Evolutionary conservation across 1,139 yeast genomes (phyloP), one percentile per base, ranked within the genome.

Genomic region (Yarrowia galli): DNA sequence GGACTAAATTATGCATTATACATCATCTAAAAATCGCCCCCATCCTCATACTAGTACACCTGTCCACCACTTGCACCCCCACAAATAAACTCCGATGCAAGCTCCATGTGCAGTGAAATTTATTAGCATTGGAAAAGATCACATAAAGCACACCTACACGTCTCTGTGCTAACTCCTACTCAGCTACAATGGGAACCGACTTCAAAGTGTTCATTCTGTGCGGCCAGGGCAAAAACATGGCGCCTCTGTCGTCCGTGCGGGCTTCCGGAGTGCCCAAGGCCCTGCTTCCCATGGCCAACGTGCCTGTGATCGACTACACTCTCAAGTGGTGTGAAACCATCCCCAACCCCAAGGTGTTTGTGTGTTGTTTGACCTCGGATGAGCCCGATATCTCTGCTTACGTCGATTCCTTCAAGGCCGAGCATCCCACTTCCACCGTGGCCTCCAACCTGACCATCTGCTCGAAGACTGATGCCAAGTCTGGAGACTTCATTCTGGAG

Each of bases 281-380:
- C 0, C 80, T 93, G 68, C 79, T 96, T 66, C 98, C 99, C 2
- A 83, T 96, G 54, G 98, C 96, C 18, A 93, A 93, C 77, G 84
- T 85, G 73, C 97, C 98, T n/a, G 88, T 95, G 91, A 81, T 96
- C 63, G 89, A 89, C 72, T 90, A 92, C 75, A 96, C 91, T 3
- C 82, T 96, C 60, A 93, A 90, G 72, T 96, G 98, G 98, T 92
- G 98, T 81, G 92, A 89, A 74, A 83, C 84, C 75, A 98, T 32
- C 71, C 66, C 66, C 66, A 61, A 46, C 46, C 66, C 66, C 45
- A 46, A 43, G 51, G 32, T 67, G 23, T 63, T 23, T 67, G 61
- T 48, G 20, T 46, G 67, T n/a, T 69, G 69, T 46, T 64, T 65
- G 36, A 58, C 56, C 13, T 42, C 53, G 16, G 67, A 54, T 13